phyloP scores from a whole-genome alignment of 2,329 filamentous ascomycete genomes.

The Chalaropsis ovoidea region DNA sequence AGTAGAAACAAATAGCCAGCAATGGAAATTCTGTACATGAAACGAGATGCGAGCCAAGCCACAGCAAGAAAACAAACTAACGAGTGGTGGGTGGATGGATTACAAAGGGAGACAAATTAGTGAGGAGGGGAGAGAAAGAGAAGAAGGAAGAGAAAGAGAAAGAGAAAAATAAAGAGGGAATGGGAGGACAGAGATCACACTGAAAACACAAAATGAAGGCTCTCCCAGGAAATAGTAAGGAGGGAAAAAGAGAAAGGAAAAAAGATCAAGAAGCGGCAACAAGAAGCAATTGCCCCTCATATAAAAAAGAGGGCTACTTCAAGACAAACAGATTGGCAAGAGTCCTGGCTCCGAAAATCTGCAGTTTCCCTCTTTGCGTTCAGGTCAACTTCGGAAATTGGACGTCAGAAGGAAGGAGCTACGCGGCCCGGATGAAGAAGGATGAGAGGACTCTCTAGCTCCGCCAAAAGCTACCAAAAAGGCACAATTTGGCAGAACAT shows the following conservation, averaged over 20 bases:
- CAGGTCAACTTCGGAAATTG: conserved; percentile 8
- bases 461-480: neutral
- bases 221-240: neutral
- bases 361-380: conserved; percentile 2
- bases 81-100: neutral
- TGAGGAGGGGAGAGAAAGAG: neutral
- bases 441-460: neutral
- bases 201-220: conserved; percentile 4
- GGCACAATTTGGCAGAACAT: neutral
- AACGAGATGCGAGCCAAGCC: conserved; percentile 14
- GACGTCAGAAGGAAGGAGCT: conserved; percentile 2
- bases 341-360: neutral
- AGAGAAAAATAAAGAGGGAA: neutral
- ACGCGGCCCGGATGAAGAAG: conserved; percentile 9
- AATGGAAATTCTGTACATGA: conserved; percentile 18
- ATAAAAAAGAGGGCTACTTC: neutral
- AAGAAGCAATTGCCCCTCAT: neutral
- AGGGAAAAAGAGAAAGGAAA: neutral
- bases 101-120: neutral
- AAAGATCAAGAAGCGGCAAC: neutral
- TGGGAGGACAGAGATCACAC: conserved; percentile 1
- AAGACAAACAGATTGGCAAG: neutral
- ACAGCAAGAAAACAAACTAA: neutral
- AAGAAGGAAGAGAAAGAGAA: neutral
- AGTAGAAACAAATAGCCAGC: neutral